phyloP scores from a whole-genome alignment of 495 filamentous ascomycete genomes.

The Neurospora cerealis region DNA sequence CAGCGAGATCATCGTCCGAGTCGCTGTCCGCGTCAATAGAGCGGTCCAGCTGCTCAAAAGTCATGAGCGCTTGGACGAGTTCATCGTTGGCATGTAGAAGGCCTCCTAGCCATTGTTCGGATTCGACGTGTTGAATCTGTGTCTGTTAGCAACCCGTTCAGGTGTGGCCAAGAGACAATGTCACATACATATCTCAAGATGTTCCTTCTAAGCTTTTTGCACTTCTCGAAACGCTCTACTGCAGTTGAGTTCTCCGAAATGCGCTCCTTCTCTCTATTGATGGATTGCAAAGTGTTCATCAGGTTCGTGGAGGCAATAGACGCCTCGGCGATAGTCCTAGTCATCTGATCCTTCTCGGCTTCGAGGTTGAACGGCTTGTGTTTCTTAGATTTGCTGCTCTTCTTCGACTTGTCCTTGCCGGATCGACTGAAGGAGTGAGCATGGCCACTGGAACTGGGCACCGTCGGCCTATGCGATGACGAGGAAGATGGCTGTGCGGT shows the following conservation, averaged over 20 bases:
- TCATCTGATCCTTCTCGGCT: constrained; percentile 75
- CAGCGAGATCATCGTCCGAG: constrained; percentile 61
- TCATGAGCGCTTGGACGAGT: constrained; percentile 84
- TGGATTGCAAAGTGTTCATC: constrained; percentile 75
- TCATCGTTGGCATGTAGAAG: constrained; percentile 77
- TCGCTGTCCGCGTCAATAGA: constrained; percentile 96
- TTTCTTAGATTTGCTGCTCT: constrained; percentile 43
- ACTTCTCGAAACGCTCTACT: constrained; percentile 68
- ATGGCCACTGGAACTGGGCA: constrained; percentile 13
- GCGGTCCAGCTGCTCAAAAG: constrained; percentile 88
- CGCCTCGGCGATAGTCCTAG: constrained; percentile 71
- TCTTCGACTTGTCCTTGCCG: constrained; percentile 36
- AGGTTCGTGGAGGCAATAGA: constrained; percentile 87
- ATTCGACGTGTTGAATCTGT: constrained; percentile 71
- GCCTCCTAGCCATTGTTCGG: constrained; percentile 69
- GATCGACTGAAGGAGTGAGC: constrained; percentile 20
- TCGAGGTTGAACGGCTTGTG: constrained; percentile 69
- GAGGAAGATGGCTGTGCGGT: constrained; percentile 10
- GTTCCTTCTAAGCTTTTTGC: constrained; percentile 73
- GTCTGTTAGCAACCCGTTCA: background rate
- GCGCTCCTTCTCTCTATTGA: constrained; percentile 81
- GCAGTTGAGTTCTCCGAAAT: constrained; percentile 77
- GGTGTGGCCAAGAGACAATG: background rate
- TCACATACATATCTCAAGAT: constrained; percentile 68
- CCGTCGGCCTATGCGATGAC: constrained; percentile 20